Conservation (phyloP, 352 stramenopile genomes). For the Globisporangium alternatum region DNA sequence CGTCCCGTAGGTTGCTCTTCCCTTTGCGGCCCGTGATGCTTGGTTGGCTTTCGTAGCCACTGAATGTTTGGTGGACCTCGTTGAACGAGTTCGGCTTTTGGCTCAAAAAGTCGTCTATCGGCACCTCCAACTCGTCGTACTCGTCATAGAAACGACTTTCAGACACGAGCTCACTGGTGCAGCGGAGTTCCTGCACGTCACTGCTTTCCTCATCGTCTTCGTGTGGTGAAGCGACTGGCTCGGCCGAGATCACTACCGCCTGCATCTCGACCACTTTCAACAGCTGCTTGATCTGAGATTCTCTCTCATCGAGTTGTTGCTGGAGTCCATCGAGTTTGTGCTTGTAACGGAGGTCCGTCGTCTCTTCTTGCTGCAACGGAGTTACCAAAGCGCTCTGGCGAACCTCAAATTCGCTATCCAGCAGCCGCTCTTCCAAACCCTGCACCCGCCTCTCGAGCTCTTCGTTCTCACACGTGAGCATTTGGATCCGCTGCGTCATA, state of each 20-base stretch:
- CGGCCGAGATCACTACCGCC: constrained; percentile 5
- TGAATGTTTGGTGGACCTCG: neutral
- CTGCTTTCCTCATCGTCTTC: neutral
- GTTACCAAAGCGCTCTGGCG: neutral
- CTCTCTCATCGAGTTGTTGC: constrained; percentile 4
- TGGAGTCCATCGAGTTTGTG: neutral
- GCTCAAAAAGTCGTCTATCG: neutral
- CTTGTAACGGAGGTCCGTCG: neutral
- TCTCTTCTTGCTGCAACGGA: neutral
- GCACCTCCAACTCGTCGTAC: constrained; percentile 13
- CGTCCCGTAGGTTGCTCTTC: neutral
- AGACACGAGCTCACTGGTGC: neutral
- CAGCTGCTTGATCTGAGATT: constrained; percentile 8
- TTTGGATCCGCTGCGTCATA: constrained; percentile 11
- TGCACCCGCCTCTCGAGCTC: constrained; percentile 6
- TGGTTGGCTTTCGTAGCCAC: neutral
- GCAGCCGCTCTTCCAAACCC: neutral
- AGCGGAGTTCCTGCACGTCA: neutral
- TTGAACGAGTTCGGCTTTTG: neutral
- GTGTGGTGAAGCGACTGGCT: neutral
- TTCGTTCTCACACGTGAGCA: constrained; percentile 14
- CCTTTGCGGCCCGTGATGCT: neutral
- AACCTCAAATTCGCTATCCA: neutral
- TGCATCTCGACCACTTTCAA: constrained; percentile 12
- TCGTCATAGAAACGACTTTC: neutral